Evolutionary conservation across 441 rosid genomes (phyloP).

Genomic region (Metrosideros polymorpha): DNA sequence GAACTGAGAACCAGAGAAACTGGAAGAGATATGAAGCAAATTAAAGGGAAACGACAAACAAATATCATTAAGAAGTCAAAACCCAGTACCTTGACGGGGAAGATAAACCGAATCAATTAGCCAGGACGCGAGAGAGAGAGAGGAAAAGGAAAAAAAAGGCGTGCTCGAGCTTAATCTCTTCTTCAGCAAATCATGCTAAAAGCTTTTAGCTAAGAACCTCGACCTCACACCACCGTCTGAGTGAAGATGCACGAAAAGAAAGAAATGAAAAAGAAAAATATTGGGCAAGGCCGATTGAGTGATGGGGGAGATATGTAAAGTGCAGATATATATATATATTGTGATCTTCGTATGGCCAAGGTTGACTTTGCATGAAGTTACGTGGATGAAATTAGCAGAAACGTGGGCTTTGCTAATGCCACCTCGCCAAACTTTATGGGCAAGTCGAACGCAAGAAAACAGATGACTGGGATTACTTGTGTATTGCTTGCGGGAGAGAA

Average conservation of each 20-base stretch:
- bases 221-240: background rate
- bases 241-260: background rate
- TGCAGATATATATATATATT: background rate
- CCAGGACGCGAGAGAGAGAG: background rate
- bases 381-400: conserved; percentile 20
- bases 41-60: background rate
- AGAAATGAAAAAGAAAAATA: background rate
- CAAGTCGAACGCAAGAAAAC: conserved; percentile 13
- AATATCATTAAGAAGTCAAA: background rate
- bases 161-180: background rate
- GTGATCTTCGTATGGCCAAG: background rate
- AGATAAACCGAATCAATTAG: background rate
- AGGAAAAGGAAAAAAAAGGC: background rate
- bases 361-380: conserved; percentile 30
- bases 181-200: conserved; percentile 4
- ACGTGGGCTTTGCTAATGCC: conserved; percentile 17
- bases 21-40: background rate
- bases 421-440: conserved; percentile 29
- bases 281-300: conserved; percentile 1
- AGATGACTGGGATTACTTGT: background rate
- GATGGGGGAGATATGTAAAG: background rate
- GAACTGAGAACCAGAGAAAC: conserved; percentile 1
- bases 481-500: conserved; percentile 15
- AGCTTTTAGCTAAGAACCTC: background rate
- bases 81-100: background rate